phyloP scores from a whole-genome alignment of 176 grass and related monocot species.

The Triticum urartu region DNA sequence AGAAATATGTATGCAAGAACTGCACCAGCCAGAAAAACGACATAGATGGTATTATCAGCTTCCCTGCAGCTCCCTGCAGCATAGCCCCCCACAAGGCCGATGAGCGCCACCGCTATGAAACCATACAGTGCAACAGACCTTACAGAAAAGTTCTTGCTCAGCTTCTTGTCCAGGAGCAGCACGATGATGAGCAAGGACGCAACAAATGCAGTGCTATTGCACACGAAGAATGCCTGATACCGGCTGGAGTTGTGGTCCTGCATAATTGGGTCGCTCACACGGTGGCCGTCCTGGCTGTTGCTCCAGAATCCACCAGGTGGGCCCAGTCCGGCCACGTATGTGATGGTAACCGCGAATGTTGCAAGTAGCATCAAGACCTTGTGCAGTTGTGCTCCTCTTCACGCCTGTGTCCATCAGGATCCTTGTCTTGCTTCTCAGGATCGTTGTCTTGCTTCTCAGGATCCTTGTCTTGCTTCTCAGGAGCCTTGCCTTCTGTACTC shows the following conservation, averaged over 20 bases:
- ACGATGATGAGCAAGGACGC: slow-evolving; percentile 16
- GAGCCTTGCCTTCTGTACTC: not conserved
- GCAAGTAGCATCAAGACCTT: slow-evolving; percentile 29
- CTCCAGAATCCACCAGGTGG: slow-evolving; percentile 31
- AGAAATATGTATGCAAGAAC: not conserved
- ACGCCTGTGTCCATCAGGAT: not conserved
- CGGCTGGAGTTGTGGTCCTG: not conserved
- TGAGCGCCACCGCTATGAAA: not conserved
- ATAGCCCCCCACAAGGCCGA: slow-evolving; percentile 15
- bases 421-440: not conserved
- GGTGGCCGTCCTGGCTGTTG: not conserved
- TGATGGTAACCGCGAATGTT: slow-evolving; percentile 16
- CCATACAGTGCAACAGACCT: not conserved
- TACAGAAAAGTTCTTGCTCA: not conserved
- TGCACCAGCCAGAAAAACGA: not conserved
- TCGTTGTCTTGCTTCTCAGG: not conserved
- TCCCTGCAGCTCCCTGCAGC: slow-evolving; percentile 16
- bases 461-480: not conserved
- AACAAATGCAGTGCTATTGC: slow-evolving; percentile 30
- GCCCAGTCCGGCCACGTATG: slow-evolving; percentile 29
- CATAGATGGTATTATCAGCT: not conserved
- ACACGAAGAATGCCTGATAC: slow-evolving; percentile 22
- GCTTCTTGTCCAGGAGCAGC: slow-evolving; percentile 4
- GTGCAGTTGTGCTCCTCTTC: not conserved
- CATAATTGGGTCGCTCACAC: not conserved